These are phyloP conservation scores for Termitomyces sp. DNA, from an alignment of 768 basidiomycete genomes.

Conservation along the genomic window DNA sequence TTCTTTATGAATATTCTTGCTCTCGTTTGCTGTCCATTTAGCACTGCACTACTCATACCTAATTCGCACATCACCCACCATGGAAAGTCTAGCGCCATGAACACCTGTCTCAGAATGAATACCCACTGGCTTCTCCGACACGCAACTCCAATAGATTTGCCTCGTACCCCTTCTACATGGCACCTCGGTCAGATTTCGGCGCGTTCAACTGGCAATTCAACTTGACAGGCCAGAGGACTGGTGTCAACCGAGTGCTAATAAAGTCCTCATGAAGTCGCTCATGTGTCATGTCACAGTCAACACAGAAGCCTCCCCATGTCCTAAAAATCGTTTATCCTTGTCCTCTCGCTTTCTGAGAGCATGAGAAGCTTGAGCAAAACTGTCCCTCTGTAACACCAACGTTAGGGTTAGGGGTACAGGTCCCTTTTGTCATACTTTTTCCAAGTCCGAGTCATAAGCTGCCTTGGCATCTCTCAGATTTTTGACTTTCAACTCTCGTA, in stretches of 20 bases:
- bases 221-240: not conserved
- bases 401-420: slow-evolving; percentile 28
- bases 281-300: not conserved
- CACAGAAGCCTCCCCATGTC: not conserved
- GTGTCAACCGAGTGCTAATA: not conserved
- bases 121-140: slow-evolving; percentile 4
- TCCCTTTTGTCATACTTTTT: slow-evolving; percentile 10
- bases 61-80: slow-evolving; percentile 5
- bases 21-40: slow-evolving; percentile 6
- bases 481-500: slow-evolving; percentile 1
- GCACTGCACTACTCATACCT: slow-evolving; percentile 7
- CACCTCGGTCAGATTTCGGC: not conserved
- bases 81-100: slow-evolving; percentile 3
- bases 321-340: not conserved
- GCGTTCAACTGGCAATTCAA: not conserved
- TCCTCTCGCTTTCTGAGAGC: not conserved
- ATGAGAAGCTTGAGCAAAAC: not conserved
- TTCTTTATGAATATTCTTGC: slow-evolving; percentile 4
- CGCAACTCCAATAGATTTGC: slow-evolving; percentile 1
- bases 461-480: slow-evolving; percentile 10
- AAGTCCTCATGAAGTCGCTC: too few species aligned
- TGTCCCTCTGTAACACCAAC: slow-evolving; percentile 9
- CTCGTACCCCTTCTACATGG: not conserved
- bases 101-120: slow-evolving; percentile 1
- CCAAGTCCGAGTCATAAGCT: slow-evolving; percentile 16